Conservation (phyloP, 2,329 filamentous ascomycete genomes). For the Trichoderma breve region DNA sequence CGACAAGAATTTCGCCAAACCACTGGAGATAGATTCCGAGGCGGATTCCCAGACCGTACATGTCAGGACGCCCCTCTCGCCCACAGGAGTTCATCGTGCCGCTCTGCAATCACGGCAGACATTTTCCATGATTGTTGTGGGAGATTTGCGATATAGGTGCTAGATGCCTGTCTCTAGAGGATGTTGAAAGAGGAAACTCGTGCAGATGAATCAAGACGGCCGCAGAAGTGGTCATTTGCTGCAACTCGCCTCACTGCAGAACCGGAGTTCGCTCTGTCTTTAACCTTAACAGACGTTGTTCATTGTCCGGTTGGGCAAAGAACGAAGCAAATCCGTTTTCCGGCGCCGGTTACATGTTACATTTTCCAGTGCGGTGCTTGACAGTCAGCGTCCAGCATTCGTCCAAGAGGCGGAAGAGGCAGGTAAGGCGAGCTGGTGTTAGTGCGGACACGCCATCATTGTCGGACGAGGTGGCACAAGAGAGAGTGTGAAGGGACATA, state of each 20-base stretch:
- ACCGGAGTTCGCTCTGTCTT: not conserved
- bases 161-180: too few relatives aligned
- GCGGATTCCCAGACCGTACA: slow-evolving; percentile 39
- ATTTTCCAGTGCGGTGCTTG: not conserved
- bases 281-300: not conserved
- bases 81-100: slow-evolving; percentile 28
- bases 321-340: not conserved
- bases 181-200: not conserved
- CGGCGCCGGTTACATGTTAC: not conserved
- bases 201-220: slow-evolving; percentile 19
- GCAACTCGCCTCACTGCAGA: slow-evolving; percentile 16
- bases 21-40: slow-evolving; percentile 38
- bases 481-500: not conserved
- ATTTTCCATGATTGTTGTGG: not conserved
- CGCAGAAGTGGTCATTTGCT: slow-evolving; percentile 6
- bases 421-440: slow-evolving; percentile 10
- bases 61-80: slow-evolving; percentile 29
- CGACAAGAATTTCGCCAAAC: slow-evolving; percentile 34
- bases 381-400: not conserved
- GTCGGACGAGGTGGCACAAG: slow-evolving; percentile 1
- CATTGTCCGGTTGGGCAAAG: slow-evolving; percentile 3
- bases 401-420: slow-evolving; percentile 7
- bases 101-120: not conserved
- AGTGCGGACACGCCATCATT: slow-evolving; percentile 6
- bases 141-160: not conserved